Base-by-base conservation (phyloP, 129 eudicot species). In the Pittosporum tobira region DNA sequence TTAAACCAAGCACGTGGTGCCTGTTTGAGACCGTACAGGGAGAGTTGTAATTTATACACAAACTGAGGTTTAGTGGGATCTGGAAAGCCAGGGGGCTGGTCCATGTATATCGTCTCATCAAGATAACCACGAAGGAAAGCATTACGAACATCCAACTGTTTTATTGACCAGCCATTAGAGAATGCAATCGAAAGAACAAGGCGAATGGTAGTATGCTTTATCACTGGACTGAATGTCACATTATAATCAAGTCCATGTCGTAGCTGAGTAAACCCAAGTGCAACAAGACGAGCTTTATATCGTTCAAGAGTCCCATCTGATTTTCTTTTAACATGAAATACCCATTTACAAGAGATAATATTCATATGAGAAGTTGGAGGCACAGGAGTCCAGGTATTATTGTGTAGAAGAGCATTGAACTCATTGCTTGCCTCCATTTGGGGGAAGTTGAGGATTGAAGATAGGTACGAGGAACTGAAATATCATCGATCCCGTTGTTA, bases 261-360 rank as follows among this genome's bases (percentile, higher is more conserved):
- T 61, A 45, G 54, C 15, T 24, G 54, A 24, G n/a, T n/a, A n/a
- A 45, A 61, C 1, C 66, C 66, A 4, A 45, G 45, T n/a, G 56
- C 66, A 1, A 61, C 55, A 25, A 61, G 55, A 0, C 56, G 54
- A 14, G 54, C 66, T 16, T 61, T 46, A 13, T 61, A 61, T 6
- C 28, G 21, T 30, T 31, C 48, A 20, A 57, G 3, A 6, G 38
- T 12, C 8, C 65, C 63, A 28, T 66, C 55, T 1, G 44, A 16
- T 1, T 56, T 31, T 5, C 20, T 20, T 37, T 56, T 30, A 3
- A 56, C 9, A 1, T 22, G 22, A 30, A 14, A 56, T 0, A 56
- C 61, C 45, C 26, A 56, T 19, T 58, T 48, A 24, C 65, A 67
- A 0, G 59, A 59, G 4, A 57, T 37, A 0, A 30, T 23, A 20